These are phyloP conservation scores for Daldinia loculata DNA, from an alignment of 495 filamentous ascomycete genomes.

Conservation along the genomic window DNA sequence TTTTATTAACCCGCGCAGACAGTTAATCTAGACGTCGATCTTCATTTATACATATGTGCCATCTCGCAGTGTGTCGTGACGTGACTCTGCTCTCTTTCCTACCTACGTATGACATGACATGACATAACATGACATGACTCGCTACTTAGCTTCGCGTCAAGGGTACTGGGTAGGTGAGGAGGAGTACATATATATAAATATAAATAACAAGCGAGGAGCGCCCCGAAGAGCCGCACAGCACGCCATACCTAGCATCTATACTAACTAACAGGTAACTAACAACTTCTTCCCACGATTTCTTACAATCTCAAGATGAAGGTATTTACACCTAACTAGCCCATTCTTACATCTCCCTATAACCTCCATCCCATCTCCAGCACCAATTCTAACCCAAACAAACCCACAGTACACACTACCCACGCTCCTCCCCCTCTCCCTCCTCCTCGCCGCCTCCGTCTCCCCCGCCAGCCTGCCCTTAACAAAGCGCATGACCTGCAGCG, in stretches of 20 bases:
- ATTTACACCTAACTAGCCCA: no score
- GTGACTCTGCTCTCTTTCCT: background rate
- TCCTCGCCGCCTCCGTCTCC: background rate
- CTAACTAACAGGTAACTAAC: background rate
- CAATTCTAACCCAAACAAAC: background rate
- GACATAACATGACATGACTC: no score
- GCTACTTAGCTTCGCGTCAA: no score
- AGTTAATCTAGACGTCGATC: slow-evolving; percentile 6
- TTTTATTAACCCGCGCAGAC: background rate
- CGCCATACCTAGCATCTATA: background rate
- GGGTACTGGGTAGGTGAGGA: background rate
- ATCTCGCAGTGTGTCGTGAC: background rate
- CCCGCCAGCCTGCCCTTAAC: background rate
- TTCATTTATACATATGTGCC: slow-evolving; percentile 1
- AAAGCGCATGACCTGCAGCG: slow-evolving; percentile 32
- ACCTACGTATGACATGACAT: background rate
- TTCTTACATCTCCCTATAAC: no score
- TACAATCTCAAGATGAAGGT: background rate
- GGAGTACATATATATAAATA: background rate
- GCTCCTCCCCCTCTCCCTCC: slow-evolving; percentile 13
- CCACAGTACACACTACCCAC: slow-evolving; percentile 10
- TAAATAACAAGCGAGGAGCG: background rate
- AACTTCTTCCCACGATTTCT: background rate
- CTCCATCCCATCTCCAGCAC: no score
- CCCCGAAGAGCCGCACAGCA: background rate